These are phyloP conservation scores for Cymbidium sinense DNA, from an alignment of 106 monocot genomes.

Conservation along the genomic window DNA sequence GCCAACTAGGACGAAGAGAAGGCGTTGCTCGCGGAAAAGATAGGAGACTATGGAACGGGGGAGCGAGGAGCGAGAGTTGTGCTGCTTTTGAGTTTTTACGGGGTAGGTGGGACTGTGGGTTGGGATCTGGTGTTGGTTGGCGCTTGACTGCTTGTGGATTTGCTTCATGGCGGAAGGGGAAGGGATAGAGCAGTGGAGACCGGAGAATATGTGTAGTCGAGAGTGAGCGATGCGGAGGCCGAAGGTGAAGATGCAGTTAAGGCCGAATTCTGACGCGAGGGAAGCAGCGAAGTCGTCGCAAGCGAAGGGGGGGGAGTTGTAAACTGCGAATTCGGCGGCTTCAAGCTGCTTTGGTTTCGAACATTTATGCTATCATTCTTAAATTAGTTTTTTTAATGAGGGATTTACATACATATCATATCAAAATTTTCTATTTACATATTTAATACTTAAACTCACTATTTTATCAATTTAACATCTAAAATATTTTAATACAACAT, in stretches of 20 bases:
- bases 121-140: background rate
- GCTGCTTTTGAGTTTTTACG: background rate
- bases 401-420: too few species aligned
- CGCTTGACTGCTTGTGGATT: constrained; percentile 15
- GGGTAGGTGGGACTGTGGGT: constrained; percentile 1
- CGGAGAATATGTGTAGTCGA: background rate
- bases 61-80: background rate
- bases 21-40: constrained; percentile 11
- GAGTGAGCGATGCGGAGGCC: background rate
- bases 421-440: too few species aligned
- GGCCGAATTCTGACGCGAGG: background rate
- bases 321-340: too few species aligned
- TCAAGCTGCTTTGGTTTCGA: too few species aligned
- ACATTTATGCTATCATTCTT: too few species aligned
- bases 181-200: background rate
- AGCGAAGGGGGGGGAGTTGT: too few species aligned
- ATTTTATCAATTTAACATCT: too few species aligned
- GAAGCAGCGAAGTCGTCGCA: background rate
- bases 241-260: background rate
- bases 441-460: too few species aligned
- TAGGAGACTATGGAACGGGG: constrained; percentile 7
- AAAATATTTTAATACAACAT: too few species aligned
- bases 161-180: constrained; percentile 8
- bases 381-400: too few species aligned
- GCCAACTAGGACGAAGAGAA: constrained; percentile 18